A percentile compares a stretch with the other conserved stretches of the same genome.
phyloP scores from a whole-genome alignment of 306 rosid genomes.

The Dalbergia cochinchinensis region DNA sequence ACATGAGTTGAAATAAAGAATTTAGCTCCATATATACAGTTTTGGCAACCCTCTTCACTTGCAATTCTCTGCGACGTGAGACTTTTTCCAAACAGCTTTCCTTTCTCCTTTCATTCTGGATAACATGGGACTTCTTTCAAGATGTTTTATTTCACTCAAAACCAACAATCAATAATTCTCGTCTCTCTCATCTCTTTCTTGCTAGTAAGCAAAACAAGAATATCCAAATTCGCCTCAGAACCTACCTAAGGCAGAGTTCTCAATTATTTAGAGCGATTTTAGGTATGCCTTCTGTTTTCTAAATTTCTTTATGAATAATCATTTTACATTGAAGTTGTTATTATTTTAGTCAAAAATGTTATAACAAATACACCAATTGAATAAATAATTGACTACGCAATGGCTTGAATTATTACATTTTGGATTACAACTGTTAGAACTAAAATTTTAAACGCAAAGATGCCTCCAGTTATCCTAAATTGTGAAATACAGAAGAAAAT shows the following conservation, averaged over 20 bases:
- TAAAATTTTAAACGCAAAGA: neutral
- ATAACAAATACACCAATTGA: neutral
- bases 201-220: neutral
- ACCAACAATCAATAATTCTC: too few species aligned
- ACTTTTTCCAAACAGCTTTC: too few species aligned
- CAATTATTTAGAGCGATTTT: neutral
- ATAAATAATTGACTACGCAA: neutral
- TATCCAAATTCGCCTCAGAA: too few species aligned
- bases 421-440: neutral
- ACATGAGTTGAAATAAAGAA: too few species aligned
- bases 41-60: too few species aligned
- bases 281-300: neutral
- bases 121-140: too few species aligned
- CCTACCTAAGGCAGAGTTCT: too few species aligned
- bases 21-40: too few species aligned
- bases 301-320: neutral
- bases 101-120: too few species aligned
- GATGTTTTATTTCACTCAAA: too few species aligned
- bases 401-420: neutral
- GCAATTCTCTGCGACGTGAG: too few species aligned
- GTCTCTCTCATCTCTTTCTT: neutral
- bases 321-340: neutral
- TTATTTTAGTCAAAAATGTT: neutral
- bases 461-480: neutral
- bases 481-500: neutral